Evolutionary conservation across 176 grass and related monocot species (phyloP).

Genomic region (Aegilops longissima): DNA sequence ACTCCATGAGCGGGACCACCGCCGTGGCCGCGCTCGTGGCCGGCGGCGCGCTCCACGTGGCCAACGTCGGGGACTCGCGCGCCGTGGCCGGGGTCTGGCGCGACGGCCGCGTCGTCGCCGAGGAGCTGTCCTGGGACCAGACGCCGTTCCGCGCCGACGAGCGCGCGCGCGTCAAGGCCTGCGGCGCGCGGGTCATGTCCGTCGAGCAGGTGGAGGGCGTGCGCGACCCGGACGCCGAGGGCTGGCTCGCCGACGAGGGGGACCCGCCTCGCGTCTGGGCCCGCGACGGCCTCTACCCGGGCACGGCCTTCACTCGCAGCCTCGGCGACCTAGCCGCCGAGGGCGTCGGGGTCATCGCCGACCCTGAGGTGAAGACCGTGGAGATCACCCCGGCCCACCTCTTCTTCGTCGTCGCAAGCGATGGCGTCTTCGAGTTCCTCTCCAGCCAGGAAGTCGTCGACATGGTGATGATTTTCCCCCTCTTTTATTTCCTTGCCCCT

Average conservation of each 20-base stretch:
- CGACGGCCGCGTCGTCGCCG: conserved; percentile 46
- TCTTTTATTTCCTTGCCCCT: background rate
- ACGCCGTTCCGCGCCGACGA: conserved; percentile 95
- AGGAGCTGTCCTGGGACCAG: conserved; percentile 93
- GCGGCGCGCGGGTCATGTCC: conserved; percentile 79
- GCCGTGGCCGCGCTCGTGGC: conserved; percentile 75
- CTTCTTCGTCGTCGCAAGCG: conserved; percentile 86
- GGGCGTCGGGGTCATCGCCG: conserved; percentile 73
- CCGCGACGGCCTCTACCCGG: conserved; percentile 77
- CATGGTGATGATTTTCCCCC: conserved; percentile 49
- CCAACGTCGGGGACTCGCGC: conserved; percentile 93
- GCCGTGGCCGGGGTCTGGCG: conserved; percentile 71
- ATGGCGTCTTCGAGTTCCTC: conserved; percentile 97
- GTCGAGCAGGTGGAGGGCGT: conserved; percentile 80
- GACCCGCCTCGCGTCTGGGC: conserved; percentile 95
- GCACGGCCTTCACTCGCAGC: conserved; percentile 95
- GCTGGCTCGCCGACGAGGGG: conserved; percentile 63
- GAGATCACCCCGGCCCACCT: conserved; percentile 69
- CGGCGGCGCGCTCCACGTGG: conserved; percentile 60
- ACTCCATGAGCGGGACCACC: conserved; percentile 96
- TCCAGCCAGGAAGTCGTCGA: conserved; percentile 88
- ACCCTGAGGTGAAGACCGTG: conserved; percentile 74
- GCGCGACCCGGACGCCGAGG: conserved; percentile 45
- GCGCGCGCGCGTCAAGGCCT: conserved; percentile 73
- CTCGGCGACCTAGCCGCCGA: conserved; percentile 81